Evolutionary conservation across 768 basidiomycete species (phyloP).

Genomic region (Lactifluus piperatus): DNA sequence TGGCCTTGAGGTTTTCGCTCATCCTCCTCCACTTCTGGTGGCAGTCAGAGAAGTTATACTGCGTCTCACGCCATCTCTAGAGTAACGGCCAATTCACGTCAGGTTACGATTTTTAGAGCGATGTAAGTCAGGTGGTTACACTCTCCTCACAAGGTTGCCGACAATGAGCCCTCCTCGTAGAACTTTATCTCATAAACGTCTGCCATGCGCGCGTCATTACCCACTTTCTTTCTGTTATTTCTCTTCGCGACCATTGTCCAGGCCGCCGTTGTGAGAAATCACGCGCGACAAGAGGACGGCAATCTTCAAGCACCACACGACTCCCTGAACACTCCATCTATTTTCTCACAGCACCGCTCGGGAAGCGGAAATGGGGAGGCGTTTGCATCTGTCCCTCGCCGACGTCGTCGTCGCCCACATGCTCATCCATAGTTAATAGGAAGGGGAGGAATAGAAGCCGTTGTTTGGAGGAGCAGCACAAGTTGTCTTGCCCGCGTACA

Average conservation of each 20-base stretch:
- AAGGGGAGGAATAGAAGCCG: neutral
- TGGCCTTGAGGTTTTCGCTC: neutral
- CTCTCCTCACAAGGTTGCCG: neutral
- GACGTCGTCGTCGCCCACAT: conserved; percentile 6
- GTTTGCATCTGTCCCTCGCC: neutral
- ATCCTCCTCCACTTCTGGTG: neutral
- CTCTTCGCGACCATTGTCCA: neutral
- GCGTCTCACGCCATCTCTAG: neutral
- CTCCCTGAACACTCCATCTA: neutral
- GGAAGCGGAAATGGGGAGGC: neutral
- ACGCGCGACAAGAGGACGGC: neutral
- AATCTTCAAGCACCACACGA: neutral
- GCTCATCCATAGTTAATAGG: conserved; percentile 5
- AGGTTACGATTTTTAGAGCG: neutral
- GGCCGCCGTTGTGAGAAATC: neutral
- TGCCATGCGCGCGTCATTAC: neutral
- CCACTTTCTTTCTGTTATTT: neutral
- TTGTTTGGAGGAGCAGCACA: no score
- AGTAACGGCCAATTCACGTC: neutral
- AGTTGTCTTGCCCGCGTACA: no score
- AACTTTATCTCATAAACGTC: neutral
- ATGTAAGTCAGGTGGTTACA: neutral
- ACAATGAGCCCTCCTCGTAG: neutral
- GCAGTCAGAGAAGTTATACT: neutral
- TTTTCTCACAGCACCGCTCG: neutral